Percentiles rank a stretch among this genome's conserved stretches.
These are phyloP conservation scores for Avena sativa DNA, from an alignment of 176 grass and related monocot genomes.

Conservation along the genomic window DNA sequence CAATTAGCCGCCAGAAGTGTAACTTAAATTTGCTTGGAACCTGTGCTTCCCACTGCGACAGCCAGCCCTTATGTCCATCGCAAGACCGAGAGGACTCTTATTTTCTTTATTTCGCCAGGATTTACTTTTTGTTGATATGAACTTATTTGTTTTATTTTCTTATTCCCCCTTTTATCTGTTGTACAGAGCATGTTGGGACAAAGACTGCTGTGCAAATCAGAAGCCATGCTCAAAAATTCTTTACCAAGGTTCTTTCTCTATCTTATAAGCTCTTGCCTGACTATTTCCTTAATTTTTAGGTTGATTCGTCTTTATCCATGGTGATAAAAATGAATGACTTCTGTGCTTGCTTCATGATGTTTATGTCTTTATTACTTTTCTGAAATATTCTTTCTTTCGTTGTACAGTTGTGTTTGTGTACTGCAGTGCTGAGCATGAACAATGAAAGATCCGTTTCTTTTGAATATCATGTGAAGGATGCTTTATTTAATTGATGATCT, in stretches of 20 bases:
- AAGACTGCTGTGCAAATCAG: conserved; percentile 98
- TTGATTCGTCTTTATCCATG: conserved; percentile 32
- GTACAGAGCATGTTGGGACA: conserved; percentile 95
- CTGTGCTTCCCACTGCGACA: too few species aligned
- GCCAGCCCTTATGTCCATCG: too few species aligned
- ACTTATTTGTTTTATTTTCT: conserved; percentile 44
- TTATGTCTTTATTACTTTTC: conserved; percentile 10
- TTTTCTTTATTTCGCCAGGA: not conserved
- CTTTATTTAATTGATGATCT: conserved; percentile 17
- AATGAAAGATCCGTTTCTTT: conserved; percentile 28
- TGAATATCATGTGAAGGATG: conserved; percentile 6
- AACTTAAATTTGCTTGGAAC: too few species aligned
- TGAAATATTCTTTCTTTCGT: conserved; percentile 15
- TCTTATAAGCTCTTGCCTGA: conserved; percentile 48
- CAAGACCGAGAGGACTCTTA: too few species aligned
- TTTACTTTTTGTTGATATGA: conserved; percentile 39
- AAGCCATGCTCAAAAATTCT: conserved; percentile 99
- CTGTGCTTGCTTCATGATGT: conserved; percentile 26
- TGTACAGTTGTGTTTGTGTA: conserved; percentile 22
- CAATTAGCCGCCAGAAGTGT: too few species aligned
- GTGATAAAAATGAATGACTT: conserved; percentile 5
- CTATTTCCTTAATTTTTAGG: conserved; percentile 29
- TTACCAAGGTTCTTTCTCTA: conserved; percentile 83
- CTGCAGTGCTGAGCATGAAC: conserved; percentile 26
- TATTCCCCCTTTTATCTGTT: conserved; percentile 35